Evolutionary conservation across 2,329 filamentous ascomycete species (phyloP), one percentile per base, ranked within the genome.

Genomic region (Cladobotryum mycophilum): DNA sequence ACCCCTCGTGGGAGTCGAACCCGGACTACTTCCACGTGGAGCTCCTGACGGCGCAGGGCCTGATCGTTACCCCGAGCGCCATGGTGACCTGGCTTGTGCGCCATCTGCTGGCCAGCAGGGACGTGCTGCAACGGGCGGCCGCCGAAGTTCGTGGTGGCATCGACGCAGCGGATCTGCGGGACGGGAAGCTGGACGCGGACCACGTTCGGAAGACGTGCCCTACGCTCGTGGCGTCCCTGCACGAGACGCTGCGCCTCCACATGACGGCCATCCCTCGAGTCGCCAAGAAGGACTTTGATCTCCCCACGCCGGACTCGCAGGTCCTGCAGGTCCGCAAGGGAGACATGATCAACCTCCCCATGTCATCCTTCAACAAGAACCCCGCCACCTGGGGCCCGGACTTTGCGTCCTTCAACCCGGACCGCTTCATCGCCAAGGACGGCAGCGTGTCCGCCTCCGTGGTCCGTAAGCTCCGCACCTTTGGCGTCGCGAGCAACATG

Each of bases 401-500:
- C 35, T 61, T 62, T 0, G 49, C 49, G 1, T 30, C 38, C 8
- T 67, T 67, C 36, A 51, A 55, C 2, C 58, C 64, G 1, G 52
- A 55, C 3, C 63, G 64, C 8, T 67, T 67, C 54, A 58, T 67
- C 40, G 47, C 48, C 34, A 38, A 34, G 38, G 43, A 42, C 11
- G 64, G 64, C 5, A 45, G 53, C 20, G 42, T 66, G 12, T 56
- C 55, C 7, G 56, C 47, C 25, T 53, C 46, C 14, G 54, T 56
- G 4, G 52, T 58, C 9, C 61, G 61, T 17, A 62, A 60, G 46
- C 60, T 66, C 9, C 56, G 58, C 36, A 63, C 61, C 5, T 66
- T 66, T 52, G 64, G 64, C 7, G 64, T 66, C 5, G 64, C 64
- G 0, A 64, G 64, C 0, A 66, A 66, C 35, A 50, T 66, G 52